Conservation (phyloP, 1,139 yeast genomes). For the Arxiozyma telluris region DNA sequence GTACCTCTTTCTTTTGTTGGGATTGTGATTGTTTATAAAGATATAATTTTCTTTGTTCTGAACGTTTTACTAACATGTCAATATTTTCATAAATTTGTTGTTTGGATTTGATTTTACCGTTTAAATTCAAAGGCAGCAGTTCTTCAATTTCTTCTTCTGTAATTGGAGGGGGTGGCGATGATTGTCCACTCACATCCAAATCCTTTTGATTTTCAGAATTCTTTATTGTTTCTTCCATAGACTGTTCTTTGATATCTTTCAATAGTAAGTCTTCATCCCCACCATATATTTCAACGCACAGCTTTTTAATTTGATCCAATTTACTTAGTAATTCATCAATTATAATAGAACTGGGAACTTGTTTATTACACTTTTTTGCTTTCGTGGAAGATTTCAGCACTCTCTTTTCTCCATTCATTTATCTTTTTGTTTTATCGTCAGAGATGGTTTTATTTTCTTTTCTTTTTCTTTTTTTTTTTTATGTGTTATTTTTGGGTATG, state of each 20-base stretch:
- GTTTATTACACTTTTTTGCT: background rate
- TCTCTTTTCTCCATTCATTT: too few species aligned
- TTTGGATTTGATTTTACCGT: background rate
- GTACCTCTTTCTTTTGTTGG: too few species aligned
- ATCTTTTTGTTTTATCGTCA: too few species aligned
- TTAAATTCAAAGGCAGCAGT: slow-evolving; percentile 3
- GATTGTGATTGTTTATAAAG: too few species aligned
- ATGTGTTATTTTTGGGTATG: too few species aligned
- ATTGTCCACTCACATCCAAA: background rate
- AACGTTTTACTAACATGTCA: slow-evolving; percentile 3
- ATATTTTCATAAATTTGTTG: slow-evolving; percentile 4
- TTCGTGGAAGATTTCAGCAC: too few species aligned
- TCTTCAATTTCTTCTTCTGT: slow-evolving; percentile 5
- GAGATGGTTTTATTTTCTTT: too few species aligned
- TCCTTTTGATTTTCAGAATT: background rate
- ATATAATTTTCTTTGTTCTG: background rate
- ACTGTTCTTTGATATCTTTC: background rate
- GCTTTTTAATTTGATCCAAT: background rate
- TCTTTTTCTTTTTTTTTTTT: too few species aligned
- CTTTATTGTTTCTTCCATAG: background rate
- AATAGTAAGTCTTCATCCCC: background rate
- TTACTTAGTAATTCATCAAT: background rate
- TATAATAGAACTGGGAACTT: background rate
- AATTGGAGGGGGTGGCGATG: background rate
- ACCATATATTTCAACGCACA: background rate